A percentile compares a stretch with the other conserved stretches of the same genome.
phyloP scores from a whole-genome alignment of 23 red algal species.

The Cyanidium caldarium region DNA sequence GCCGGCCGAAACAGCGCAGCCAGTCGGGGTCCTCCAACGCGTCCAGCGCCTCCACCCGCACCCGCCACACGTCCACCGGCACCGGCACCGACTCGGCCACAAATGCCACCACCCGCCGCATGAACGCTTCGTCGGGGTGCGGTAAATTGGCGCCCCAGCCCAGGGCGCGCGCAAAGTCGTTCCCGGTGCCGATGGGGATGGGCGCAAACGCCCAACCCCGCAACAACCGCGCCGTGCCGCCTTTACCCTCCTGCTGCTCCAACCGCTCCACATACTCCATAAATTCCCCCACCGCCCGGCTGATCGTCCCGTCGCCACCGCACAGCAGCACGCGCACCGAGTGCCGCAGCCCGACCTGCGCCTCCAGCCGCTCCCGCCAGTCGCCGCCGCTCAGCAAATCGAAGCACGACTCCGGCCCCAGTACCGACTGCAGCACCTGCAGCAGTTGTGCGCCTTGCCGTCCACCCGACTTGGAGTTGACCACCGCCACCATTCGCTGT shows the following conservation, averaged over 20 bases:
- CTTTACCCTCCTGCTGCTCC: neutral
- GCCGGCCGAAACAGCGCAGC: neutral
- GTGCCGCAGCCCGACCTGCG: neutral
- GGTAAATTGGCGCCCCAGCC: slow-evolving; percentile 72
- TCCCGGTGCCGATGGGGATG: slow-evolving; percentile 85
- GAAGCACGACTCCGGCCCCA: slow-evolving; percentile 58
- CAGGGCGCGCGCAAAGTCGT: slow-evolving; percentile 75
- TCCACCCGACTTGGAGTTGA: slow-evolving; percentile 49
- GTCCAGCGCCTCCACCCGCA: neutral
- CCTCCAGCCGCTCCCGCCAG: neutral
- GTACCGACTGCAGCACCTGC: slow-evolving; percentile 20
- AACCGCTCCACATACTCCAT: slow-evolving; percentile 12
- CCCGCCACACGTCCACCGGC: slow-evolving; percentile 50
- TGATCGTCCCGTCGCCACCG: slow-evolving; percentile 95
- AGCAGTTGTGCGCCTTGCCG: slow-evolving; percentile 32
- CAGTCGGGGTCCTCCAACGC: no score
- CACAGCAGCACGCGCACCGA: slow-evolving; percentile 33
- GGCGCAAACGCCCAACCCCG: slow-evolving; percentile 27
- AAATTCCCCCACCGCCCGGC: slow-evolving; percentile 39
- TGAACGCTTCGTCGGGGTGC: neutral
- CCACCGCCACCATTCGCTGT: slow-evolving; percentile 81
- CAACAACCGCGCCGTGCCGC: neutral
- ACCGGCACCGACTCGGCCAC: neutral
- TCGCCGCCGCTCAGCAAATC: slow-evolving; percentile 18
- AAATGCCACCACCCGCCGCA: slow-evolving; percentile 22